Evolutionary conservation across 495 filamentous ascomycete genomes (phyloP), one percentile per base, ranked within the genome.

Genomic region (Parachaetomium inaequale): DNA sequence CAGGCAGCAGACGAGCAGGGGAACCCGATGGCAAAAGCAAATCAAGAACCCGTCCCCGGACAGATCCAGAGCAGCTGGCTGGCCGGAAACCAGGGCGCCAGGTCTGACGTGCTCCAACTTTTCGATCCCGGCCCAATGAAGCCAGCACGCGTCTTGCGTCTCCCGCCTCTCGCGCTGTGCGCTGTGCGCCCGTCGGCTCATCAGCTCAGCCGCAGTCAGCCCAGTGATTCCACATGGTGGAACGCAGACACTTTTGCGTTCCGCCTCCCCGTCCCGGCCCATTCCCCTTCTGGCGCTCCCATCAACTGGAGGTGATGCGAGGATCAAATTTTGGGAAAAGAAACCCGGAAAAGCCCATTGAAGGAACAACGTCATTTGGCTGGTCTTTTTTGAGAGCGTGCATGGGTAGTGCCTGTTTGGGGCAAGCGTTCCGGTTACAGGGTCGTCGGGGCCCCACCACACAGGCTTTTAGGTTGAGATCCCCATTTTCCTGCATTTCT

Each of bases 11-110:
- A 46, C 21, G 25, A 17, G 52, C 17, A 34, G 55, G 42, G 55
- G 54, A 47, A 14, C 40, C 43, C 55, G 29, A 58, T 36, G 55
- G 55, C 55, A 49, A 49, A 58, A 58, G 11, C 29, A 58, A 51
- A 42, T 25, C 57, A 51, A 51, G 46, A 51, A 59, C 45, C 46
- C 32, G 25, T 40, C n/a, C n/a, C n/a, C 25, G 21, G 36, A 43
- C 36, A 4, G 47, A 25, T 23, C 25, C 36, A 47, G 29, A 40
- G 15, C 4, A 25, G n/a, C 55, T 40, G 4, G 11, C 31, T 8
- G 28, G 42, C 43, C 55, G 29, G 21, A 14, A 21, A 38, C 23
- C 45, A 46, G 19, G 36, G 36, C 17, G n/a, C n/a, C n/a, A n/a
- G n/a, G 4, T 36, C 45, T 59, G 56, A 50, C 46, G 56, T 43